Conservation (phyloP, 768 basidiomycete genomes). For the Pleurotus tuoliensis region DNA sequence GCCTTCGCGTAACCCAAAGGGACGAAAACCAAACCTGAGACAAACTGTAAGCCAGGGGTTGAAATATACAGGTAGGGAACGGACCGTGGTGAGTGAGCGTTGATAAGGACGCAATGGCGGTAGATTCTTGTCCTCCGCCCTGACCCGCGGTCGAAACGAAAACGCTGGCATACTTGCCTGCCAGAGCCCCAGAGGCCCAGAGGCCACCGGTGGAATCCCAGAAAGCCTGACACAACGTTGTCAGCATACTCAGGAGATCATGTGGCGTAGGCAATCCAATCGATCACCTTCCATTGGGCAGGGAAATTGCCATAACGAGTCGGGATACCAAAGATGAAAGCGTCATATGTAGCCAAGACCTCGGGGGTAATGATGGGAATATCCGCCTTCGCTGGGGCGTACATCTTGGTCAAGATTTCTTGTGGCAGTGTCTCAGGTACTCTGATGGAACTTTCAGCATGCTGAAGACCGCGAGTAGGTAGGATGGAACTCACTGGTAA, state of each 20-base stretch:
- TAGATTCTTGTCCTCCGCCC: conserved; percentile 70
- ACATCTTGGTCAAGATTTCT: conserved; percentile 57
- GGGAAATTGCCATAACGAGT: conserved; percentile 77
- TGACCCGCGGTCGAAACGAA: conserved; percentile 66
- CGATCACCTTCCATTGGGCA: conserved; percentile 57
- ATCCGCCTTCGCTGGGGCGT: conserved; percentile 53
- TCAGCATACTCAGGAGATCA: neutral
- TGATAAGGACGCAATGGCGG: conserved; percentile 41
- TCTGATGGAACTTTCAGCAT: conserved; percentile 22
- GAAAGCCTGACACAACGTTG: conserved; percentile 44
- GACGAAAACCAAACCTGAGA: conserved; percentile 45
- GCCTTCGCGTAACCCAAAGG: conserved; percentile 32
- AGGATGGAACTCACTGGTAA: conserved; percentile 33
- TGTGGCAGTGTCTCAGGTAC: conserved; percentile 62
- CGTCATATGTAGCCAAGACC: conserved; percentile 53
- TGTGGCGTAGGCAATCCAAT: neutral
- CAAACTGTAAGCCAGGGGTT: conserved; percentile 35
- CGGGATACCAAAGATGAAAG: conserved; percentile 64
- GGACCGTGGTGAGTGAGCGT: conserved; percentile 61
- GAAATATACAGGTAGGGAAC: neutral
- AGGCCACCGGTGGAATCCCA: conserved; percentile 74
- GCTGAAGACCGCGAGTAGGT: neutral
- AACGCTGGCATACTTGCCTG: conserved; percentile 65
- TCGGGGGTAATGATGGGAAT: conserved; percentile 55
- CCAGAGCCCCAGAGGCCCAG: conserved; percentile 52